phyloP scores from a whole-genome alignment of 2,329 filamentous ascomycete species.

The Microdochium paspali region DNA sequence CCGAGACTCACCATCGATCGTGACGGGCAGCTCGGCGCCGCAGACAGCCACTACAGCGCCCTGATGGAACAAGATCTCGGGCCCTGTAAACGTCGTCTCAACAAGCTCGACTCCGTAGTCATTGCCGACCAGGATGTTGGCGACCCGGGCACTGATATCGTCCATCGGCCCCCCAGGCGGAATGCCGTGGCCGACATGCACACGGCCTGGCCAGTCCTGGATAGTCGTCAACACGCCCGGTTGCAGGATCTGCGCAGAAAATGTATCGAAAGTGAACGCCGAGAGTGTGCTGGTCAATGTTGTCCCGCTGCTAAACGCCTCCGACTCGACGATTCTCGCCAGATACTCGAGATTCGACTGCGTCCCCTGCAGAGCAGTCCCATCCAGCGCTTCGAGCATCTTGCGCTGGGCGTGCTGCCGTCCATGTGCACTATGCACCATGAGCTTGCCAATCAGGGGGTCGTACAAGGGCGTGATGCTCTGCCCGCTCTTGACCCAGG shows the following conservation, averaged over 20 bases:
- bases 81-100: constrained; percentile 24
- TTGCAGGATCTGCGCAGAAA: constrained; percentile 18
- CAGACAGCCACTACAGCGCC: constrained; percentile 20
- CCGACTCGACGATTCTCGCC: not conserved
- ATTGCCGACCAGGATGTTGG: constrained; percentile 26
- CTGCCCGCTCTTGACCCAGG: constrained; percentile 50
- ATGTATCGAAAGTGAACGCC: not conserved
- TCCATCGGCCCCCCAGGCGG: constrained; percentile 32
- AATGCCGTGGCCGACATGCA: constrained; percentile 22
- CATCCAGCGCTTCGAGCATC: not conserved
- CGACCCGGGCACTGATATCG: constrained; percentile 21
- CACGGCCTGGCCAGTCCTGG: constrained; percentile 29
- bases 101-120: constrained; percentile 16
- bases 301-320: not conserved
- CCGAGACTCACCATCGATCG: constrained; percentile 11
- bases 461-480: constrained; percentile 48
- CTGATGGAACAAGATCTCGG: constrained; percentile 22
- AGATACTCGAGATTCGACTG: not conserved
- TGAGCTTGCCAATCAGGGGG: constrained; percentile 48
- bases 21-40: constrained; percentile 17
- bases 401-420: not conserved
- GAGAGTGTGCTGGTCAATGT: not conserved
- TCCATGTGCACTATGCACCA: constrained; percentile 31
- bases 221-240: constrained; percentile 25
- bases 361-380: not conserved